These are phyloP conservation scores for Biscogniauxia mediterranea DNA, from an alignment of 2,329 filamentous ascomycete species.

Conservation along the genomic window DNA sequence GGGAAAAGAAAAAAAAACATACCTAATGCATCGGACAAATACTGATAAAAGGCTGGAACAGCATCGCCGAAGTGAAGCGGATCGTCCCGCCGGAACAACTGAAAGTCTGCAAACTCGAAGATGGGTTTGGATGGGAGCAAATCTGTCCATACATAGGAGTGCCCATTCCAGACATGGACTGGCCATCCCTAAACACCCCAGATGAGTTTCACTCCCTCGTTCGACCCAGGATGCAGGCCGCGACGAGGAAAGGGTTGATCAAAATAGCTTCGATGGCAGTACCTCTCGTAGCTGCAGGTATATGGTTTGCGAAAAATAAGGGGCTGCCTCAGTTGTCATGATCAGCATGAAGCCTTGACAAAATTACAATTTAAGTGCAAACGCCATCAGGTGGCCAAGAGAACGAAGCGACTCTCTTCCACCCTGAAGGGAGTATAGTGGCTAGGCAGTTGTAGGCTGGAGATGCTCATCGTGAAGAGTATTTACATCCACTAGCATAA, in stretches of 20 bases:
- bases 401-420: not conserved
- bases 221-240: conserved; percentile 24
- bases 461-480: not conserved
- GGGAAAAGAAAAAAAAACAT: not conserved
- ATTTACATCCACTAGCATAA: not conserved
- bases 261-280: conserved; percentile 18
- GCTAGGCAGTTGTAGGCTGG: not conserved
- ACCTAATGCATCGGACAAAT: not conserved
- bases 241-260: conserved; percentile 28
- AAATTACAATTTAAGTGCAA: not conserved
- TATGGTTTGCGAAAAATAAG: conserved; percentile 20
- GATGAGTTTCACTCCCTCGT: conserved; percentile 24
- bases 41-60: conserved; percentile 4
- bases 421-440: not conserved
- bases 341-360: not conserved
- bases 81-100: conserved; percentile 27
- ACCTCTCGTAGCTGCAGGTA: conserved; percentile 14
- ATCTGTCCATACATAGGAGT: conserved; percentile 27
- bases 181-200: conserved; percentile 25
- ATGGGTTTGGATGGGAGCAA: conserved; percentile 30
- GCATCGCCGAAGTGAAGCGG: conserved; percentile 29
- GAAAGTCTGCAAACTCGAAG: conserved; percentile 28
- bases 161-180: conserved; percentile 21
- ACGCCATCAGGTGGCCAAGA: not conserved
- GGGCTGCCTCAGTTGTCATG: conserved; percentile 11